phyloP scores from a whole-genome alignment of 495 filamentous ascomycete genomes.

The Neurospora intermedia region DNA sequence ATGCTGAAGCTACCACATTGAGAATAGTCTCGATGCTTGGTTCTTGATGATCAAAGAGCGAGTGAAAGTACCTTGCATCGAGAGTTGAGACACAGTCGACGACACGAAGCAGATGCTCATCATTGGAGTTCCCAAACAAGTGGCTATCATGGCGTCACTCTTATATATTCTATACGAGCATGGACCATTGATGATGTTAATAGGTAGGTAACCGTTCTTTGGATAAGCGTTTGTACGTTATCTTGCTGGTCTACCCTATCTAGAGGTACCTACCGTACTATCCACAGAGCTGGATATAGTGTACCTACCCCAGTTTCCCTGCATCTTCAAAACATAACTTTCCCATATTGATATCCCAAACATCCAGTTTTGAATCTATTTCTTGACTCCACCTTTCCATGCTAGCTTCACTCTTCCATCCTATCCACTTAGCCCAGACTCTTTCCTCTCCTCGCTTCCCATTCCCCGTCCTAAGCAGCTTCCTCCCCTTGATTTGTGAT shows the following conservation, averaged over 20 bases:
- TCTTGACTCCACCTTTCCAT: background rate
- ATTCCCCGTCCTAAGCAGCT: background rate
- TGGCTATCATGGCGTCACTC: background rate
- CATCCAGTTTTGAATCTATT: background rate
- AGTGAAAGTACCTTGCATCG: too few relatives aligned
- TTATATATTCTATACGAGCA: background rate
- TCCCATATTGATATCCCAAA: constrained; percentile 3
- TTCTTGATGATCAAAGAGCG: too few relatives aligned
- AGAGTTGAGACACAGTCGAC: too few relatives aligned
- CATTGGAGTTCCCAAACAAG: background rate
- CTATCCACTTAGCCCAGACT: background rate
- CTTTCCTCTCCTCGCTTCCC: background rate
- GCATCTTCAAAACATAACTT: background rate
- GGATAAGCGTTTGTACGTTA: background rate
- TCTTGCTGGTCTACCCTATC: background rate
- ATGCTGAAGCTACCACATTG: too few relatives aligned
- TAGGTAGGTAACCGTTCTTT: background rate
- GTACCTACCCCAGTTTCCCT: background rate
- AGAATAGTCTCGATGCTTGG: too few relatives aligned
- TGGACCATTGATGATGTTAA: background rate
- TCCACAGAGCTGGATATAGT: background rate
- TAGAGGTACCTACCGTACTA: background rate
- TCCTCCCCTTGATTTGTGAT: background rate
- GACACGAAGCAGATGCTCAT: too few relatives aligned
- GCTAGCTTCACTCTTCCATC: background rate